Percentiles rank a stretch among this genome's conserved stretches.
Evolutionary conservation across 2,329 filamentous ascomycete genomes (phyloP).

Genomic region (Clarireedia hainanense): DNA sequence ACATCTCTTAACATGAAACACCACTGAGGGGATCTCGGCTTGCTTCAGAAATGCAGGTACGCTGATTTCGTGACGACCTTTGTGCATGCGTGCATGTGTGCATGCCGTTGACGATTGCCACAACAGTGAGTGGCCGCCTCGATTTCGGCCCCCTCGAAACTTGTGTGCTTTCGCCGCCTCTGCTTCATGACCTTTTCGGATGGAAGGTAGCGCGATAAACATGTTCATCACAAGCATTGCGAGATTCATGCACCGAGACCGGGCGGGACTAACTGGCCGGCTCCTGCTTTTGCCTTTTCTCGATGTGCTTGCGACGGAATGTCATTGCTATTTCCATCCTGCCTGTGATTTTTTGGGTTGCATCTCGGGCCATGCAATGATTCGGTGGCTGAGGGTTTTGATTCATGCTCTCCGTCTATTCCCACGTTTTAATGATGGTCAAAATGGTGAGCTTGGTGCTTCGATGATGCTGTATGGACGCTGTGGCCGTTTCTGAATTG

Average conservation of each 20-base stretch:
- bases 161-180: background rate
- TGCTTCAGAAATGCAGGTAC: conserved; percentile 15
- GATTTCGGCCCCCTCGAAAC: background rate
- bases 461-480: background rate
- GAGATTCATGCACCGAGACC: conserved; percentile 11
- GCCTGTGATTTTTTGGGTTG: background rate
- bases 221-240: conserved; percentile 17
- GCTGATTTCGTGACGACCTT: background rate
- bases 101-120: background rate
- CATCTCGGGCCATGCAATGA: background rate
- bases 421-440: background rate
- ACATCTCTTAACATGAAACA: conserved; percentile 19
- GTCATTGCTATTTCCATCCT: background rate
- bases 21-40: conserved; percentile 21
- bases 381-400: background rate
- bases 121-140: background rate
- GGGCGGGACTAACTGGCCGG: background rate
- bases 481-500: background rate
- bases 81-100: background rate
- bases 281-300: background rate
- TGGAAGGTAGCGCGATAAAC: conserved; percentile 4
- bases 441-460: background rate
- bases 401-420: background rate
- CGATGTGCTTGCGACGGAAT: background rate
- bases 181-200: background rate